phyloP scores from a whole-genome alignment of 805 yeast genomes.

The Metschnikowia lochheadii region DNA sequence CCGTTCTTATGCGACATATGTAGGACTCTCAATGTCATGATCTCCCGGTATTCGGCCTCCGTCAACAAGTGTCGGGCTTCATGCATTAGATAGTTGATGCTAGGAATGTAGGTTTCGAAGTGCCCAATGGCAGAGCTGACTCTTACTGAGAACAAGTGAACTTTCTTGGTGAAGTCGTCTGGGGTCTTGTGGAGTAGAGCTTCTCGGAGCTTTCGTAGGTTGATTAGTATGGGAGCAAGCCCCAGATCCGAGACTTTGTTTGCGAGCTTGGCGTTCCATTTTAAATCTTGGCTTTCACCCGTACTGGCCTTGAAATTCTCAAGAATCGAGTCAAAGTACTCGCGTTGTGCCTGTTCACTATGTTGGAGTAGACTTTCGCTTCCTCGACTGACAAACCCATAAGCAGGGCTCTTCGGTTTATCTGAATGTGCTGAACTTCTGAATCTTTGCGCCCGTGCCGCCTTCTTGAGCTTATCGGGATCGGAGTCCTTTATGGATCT shows the following conservation, averaged over 20 bases:
- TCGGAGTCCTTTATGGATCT: neutral
- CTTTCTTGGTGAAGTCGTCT: conserved; percentile 39
- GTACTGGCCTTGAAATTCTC: conserved; percentile 7
- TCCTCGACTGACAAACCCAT: conserved; percentile 60
- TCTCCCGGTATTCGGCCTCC: conserved; percentile 33
- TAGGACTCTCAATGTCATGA: conserved; percentile 39
- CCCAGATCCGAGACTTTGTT: neutral
- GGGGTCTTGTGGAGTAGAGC: conserved; percentile 42
- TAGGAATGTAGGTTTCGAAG: conserved; percentile 52
- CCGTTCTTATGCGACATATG: conserved; percentile 43
- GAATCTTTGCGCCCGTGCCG: neutral
- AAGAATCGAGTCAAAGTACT: conserved; percentile 37
- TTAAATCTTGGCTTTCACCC: neutral
- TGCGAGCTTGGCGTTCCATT: neutral
- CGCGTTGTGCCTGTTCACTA: conserved; percentile 39
- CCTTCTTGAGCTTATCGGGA: neutral
- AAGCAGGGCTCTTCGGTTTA: conserved; percentile 11
- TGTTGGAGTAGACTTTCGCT: conserved; percentile 47
- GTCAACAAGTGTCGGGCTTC: conserved; percentile 21
- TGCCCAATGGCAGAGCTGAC: conserved; percentile 44
- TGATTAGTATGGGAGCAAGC: conserved; percentile 18
- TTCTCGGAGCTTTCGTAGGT: conserved; percentile 52
- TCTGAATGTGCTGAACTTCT: neutral
- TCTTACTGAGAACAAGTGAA: conserved; percentile 46
- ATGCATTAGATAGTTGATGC: conserved; percentile 41